These are phyloP conservation scores for Gossypium thurberi DNA, from an alignment of 345 rosid species.

Conservation along the genomic window DNA sequence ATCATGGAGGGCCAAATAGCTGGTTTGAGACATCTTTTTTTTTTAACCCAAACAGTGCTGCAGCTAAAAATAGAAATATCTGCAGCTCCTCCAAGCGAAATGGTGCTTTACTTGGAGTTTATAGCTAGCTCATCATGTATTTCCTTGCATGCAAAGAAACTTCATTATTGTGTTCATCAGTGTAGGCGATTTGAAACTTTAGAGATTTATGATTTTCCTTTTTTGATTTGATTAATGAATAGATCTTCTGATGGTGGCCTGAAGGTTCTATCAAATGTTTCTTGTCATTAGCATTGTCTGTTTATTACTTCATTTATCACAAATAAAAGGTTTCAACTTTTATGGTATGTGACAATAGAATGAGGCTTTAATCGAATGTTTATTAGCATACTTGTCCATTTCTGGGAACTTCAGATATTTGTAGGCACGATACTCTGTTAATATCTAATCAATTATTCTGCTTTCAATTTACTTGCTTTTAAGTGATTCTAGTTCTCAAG, in stretches of 20 bases:
- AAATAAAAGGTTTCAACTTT: background rate
- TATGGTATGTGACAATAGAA: background rate
- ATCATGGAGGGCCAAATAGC: background rate
- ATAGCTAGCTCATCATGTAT: background rate
- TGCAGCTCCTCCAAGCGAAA: background rate
- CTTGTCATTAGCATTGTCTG: background rate
- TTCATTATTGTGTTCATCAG: background rate
- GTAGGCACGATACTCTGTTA: background rate
- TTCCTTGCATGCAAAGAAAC: background rate
- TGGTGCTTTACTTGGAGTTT: background rate
- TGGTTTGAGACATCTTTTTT: background rate
- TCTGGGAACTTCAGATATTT: no score
- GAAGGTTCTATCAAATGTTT: background rate
- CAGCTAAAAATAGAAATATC: background rate
- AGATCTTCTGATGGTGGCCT: background rate
- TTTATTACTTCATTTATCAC: background rate
- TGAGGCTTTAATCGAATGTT: background rate
- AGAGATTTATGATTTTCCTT: background rate
- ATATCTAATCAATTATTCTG: background rate
- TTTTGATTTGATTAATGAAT: background rate
- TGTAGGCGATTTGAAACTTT: no score
- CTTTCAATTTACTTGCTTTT: background rate
- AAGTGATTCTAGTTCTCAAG: background rate
- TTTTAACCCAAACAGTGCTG: background rate
- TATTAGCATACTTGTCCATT: no score